Evolutionary conservation across 2,329 filamentous ascomycete species (phyloP).

Genomic region (Fusarium pseudoanthophilum): DNA sequence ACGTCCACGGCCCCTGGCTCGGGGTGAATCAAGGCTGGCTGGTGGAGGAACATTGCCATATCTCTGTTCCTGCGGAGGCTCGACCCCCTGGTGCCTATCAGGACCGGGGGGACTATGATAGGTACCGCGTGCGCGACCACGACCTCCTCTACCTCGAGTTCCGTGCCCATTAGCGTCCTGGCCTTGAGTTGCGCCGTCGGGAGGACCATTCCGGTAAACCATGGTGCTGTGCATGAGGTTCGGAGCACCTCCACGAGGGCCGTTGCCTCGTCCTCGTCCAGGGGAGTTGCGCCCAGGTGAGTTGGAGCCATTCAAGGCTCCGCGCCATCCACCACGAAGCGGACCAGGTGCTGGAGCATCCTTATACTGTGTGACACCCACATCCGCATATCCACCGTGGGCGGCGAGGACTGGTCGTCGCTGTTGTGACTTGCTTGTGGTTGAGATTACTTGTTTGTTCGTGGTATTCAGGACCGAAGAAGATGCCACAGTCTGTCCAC

Average conservation of each 20-base stretch:
- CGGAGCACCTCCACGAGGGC: constrained; percentile 52
- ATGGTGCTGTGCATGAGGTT: constrained; percentile 63
- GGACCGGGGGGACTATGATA: constrained; percentile 37
- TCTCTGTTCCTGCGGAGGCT: constrained; percentile 41
- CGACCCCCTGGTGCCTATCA: constrained; percentile 24
- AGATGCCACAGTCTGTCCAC: constrained; percentile 88
- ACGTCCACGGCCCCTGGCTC: constrained; percentile 54
- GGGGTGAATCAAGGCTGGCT: constrained; percentile 60
- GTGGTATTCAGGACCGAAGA: constrained; percentile 91
- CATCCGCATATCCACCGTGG: constrained; percentile 62
- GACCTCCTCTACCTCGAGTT: constrained; percentile 43
- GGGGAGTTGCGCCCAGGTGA: constrained; percentile 52
- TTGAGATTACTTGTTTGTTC: constrained; percentile 81
- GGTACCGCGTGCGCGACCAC: constrained; percentile 49
- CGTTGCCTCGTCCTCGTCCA: constrained; percentile 53
- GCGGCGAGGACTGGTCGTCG: constrained; percentile 62
- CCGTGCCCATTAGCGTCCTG: constrained; percentile 47
- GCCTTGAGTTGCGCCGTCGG: constrained; percentile 43
- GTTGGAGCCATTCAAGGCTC: constrained; percentile 62
- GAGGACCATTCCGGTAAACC: constrained; percentile 59
- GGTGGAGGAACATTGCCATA: constrained; percentile 72
- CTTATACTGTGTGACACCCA: constrained; percentile 70
- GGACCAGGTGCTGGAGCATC: constrained; percentile 66
- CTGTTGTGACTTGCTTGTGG: constrained; percentile 63
- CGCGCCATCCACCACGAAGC: constrained; percentile 67